Conservation (phyloP, 2,329 filamentous ascomycete genomes). For the Phaeoacremonium minimum region DNA sequence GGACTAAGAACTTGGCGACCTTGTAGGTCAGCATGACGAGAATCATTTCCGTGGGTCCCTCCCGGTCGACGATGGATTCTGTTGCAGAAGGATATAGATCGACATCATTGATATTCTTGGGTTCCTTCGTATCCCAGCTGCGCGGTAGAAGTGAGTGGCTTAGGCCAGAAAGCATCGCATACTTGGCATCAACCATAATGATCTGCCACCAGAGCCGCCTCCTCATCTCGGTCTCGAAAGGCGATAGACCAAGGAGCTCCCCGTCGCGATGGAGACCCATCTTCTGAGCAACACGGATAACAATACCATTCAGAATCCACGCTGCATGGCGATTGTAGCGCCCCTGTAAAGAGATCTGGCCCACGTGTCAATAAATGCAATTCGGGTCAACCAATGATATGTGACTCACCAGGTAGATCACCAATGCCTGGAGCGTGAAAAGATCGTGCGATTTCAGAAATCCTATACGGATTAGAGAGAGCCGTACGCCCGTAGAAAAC, state of each 20-base stretch:
- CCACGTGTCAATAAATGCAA: slow-evolving; percentile 8
- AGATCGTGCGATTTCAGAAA: slow-evolving; percentile 58
- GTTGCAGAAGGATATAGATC: slow-evolving; percentile 51
- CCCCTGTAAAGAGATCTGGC: slow-evolving; percentile 51
- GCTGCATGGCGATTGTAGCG: slow-evolving; percentile 55
- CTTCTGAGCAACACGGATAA: slow-evolving; percentile 61
- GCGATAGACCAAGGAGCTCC: slow-evolving; percentile 47
- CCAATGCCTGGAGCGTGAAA: slow-evolving; percentile 52
- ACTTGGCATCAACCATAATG: slow-evolving; percentile 52
- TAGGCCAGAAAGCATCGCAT: slow-evolving; percentile 53
- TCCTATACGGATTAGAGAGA: slow-evolving; percentile 43
- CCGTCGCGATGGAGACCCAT: slow-evolving; percentile 65
- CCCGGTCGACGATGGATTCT: slow-evolving; percentile 44
- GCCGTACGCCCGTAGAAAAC: slow-evolving; percentile 47
- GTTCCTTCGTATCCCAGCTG: slow-evolving; percentile 52
- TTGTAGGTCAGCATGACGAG: slow-evolving; percentile 48
- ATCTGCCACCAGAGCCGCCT: slow-evolving; percentile 65
- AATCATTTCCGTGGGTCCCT: slow-evolving; percentile 59
- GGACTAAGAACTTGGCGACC: slow-evolving; percentile 44
- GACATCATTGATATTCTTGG: slow-evolving; percentile 54
- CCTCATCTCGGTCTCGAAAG: slow-evolving; percentile 66
- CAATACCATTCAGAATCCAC: slow-evolving; percentile 57
- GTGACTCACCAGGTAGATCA: slow-evolving; percentile 49
- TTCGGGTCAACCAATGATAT: background rate
- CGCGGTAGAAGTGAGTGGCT: slow-evolving; percentile 45